Percentiles rank a stretch among this genome's conserved stretches.
Conservation (phyloP, 2,329 filamentous ascomycete species). For the Stagonosporopsis rhizophila region DNA sequence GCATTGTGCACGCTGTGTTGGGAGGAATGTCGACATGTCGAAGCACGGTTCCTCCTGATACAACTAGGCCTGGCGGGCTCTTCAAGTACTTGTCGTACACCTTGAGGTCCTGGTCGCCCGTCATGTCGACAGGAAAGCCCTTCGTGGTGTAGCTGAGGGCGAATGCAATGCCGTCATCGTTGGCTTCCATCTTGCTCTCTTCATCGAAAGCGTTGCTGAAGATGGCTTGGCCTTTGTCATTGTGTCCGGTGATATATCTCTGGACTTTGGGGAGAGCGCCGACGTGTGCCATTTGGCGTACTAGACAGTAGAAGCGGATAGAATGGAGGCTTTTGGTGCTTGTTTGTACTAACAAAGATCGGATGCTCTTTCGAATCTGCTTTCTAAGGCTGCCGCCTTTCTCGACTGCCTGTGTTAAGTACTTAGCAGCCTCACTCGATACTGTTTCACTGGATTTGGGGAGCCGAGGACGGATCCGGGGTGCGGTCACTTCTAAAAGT, state of each 20-base stretch:
- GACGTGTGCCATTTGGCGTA: slow-evolving; percentile 40
- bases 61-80: slow-evolving; percentile 58
- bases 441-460: slow-evolving; percentile 25
- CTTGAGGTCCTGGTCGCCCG: slow-evolving; percentile 55
- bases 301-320: neutral
- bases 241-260: slow-evolving; percentile 49
- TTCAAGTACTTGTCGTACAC: slow-evolving; percentile 55
- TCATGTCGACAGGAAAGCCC: slow-evolving; percentile 56
- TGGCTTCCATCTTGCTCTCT: slow-evolving; percentile 46
- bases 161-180: slow-evolving; percentile 57
- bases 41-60: slow-evolving; percentile 57
- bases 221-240: slow-evolving; percentile 45
- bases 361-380: neutral
- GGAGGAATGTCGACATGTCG: slow-evolving; percentile 51
- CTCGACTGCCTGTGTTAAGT: neutral
- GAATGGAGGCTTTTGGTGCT: neutral
- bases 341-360: neutral
- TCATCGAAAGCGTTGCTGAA: slow-evolving; percentile 47
- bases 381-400: neutral
- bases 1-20: slow-evolving; percentile 48
- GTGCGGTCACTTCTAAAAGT: slow-evolving; percentile 17
- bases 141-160: slow-evolving; percentile 59
- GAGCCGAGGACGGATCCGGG: slow-evolving; percentile 35
- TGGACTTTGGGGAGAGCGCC: slow-evolving; percentile 43
- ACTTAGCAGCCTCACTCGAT: neutral